Conservation (phyloP, 2,329 filamentous ascomycete species). For the Botryotinia calthae region DNA sequence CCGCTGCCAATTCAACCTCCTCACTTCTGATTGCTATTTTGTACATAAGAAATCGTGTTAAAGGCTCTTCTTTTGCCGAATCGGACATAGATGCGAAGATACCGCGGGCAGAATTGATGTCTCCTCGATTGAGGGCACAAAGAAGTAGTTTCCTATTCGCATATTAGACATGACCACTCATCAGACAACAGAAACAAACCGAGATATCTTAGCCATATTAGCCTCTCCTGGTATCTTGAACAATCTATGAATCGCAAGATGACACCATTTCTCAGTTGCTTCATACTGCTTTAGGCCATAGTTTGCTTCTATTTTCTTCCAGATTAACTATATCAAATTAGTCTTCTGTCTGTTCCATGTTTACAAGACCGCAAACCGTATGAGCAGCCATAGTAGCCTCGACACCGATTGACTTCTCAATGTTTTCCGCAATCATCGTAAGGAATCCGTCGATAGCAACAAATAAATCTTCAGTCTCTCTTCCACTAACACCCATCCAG, state of each 20-base stretch:
- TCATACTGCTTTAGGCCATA: slow-evolving; percentile 53
- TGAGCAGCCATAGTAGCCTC: slow-evolving; percentile 66
- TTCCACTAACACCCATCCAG: slow-evolving; percentile 59
- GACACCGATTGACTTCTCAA: slow-evolving; percentile 50
- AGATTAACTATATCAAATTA: slow-evolving; percentile 60
- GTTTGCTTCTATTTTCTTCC: slow-evolving; percentile 69
- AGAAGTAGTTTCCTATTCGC: slow-evolving; percentile 65
- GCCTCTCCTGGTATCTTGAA: slow-evolving; percentile 64
- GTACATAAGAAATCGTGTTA: slow-evolving; percentile 73
- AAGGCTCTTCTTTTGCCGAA: slow-evolving; percentile 55
- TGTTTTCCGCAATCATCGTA: slow-evolving; percentile 46
- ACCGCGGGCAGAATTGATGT: slow-evolving; percentile 53
- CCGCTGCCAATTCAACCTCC: slow-evolving; percentile 57
- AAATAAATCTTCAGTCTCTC: slow-evolving; percentile 39
- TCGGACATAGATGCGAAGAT: slow-evolving; percentile 60
- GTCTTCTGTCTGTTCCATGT: neutral
- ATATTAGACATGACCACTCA: neutral
- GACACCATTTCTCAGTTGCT: slow-evolving; percentile 67
- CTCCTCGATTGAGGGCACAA: slow-evolving; percentile 61
- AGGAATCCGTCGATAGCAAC: slow-evolving; percentile 44
- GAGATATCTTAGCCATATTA: slow-evolving; percentile 67
- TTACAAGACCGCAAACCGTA: slow-evolving; percentile 49
- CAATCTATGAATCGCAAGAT: slow-evolving; percentile 61
- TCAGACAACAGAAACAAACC: slow-evolving; percentile 44
- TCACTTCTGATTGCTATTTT: slow-evolving; percentile 62